Evolutionary conservation across 305 asterid genomes (phyloP), one percentile per base, ranked within the genome.

Genomic region (Fraxinus sp.): DNA sequence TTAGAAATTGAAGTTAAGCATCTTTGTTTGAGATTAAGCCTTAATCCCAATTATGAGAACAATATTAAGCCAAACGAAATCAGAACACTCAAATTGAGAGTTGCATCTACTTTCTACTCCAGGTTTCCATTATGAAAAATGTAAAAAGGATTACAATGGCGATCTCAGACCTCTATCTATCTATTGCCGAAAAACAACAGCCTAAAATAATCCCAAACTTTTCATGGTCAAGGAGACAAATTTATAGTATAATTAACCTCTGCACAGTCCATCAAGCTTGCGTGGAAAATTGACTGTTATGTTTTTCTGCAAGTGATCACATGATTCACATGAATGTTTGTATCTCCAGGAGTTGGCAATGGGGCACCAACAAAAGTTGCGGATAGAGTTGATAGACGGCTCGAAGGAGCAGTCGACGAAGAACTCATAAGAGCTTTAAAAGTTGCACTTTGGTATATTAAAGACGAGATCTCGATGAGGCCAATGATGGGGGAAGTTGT

Each of bases 401-500:
- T 95, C 0, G 89, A 86, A 87, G 97, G 95, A 77, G 87, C 86
- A 11, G 85, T 93, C 26, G 92, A 89, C 1, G 93, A 90, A 33
- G 55, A 43, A 43, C 72, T 92, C 6, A 83, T 80, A 14, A 84
- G 97, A 84, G 94, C 95, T 3, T 79, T 93, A 26, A 90, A 85
- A 80, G 91, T 90, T 2, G 98, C 97, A 0, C 91, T 95, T 49
- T 95, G 98, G 98, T 95, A 98, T 86, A 93, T 95, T 20, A 98
- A 93, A 18, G 98, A 95, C 24, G 98, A 95, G 75, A 91, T 92
- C 1, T 83, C 74, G 36, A 82, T 82, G 89, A 90, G 98, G 88
- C 98, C 98, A 0, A 87, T 93, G 0, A 93, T 93, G 98, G 98
- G 98, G 3, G 97, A 95, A 46, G 98, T 92, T 7, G 93, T 95